Conservation (phyloP, 129 eudicot species). For the Heracleum sosnowskyi region DNA sequence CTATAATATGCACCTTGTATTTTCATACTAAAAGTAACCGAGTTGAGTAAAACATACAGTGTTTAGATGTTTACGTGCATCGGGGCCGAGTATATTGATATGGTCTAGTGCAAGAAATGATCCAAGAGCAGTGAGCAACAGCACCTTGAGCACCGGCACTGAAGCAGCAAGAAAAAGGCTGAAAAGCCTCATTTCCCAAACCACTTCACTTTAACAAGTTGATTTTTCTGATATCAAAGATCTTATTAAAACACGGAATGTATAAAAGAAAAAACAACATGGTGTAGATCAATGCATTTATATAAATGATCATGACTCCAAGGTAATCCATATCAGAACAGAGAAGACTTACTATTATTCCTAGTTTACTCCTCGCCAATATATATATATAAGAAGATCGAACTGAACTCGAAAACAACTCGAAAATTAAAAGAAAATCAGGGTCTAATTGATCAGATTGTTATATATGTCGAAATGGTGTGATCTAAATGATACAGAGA, state of each 20-base stretch:
- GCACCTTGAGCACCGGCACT: slow-evolving; percentile 68
- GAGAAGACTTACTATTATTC: not conserved
- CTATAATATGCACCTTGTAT: not conserved
- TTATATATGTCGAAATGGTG: too few species aligned
- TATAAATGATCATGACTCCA: not conserved
- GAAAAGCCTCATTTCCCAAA: slow-evolving; percentile 36
- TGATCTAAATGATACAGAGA: too few species aligned
- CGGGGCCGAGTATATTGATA: slow-evolving; percentile 45
- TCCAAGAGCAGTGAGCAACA: slow-evolving; percentile 68
- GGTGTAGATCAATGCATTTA: too few species aligned
- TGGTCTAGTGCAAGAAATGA: slow-evolving; percentile 56
- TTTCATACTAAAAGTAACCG: not conserved
- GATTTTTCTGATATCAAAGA: not conserved
- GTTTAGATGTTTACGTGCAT: slow-evolving; percentile 13
- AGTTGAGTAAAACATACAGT: not conserved
- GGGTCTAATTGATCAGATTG: not conserved
- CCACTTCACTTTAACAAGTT: not conserved
- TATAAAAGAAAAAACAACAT: too few species aligned
- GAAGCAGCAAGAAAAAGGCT: slow-evolving; percentile 64
- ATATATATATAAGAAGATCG: too few species aligned
- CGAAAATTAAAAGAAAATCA: not conserved
- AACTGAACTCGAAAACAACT: too few species aligned
- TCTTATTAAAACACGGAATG: too few species aligned
- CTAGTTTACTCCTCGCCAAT: not conserved
- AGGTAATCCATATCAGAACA: not conserved